Conservation (phyloP, 2,329 filamentous ascomycete genomes). For the Apiospora malaysiana region DNA sequence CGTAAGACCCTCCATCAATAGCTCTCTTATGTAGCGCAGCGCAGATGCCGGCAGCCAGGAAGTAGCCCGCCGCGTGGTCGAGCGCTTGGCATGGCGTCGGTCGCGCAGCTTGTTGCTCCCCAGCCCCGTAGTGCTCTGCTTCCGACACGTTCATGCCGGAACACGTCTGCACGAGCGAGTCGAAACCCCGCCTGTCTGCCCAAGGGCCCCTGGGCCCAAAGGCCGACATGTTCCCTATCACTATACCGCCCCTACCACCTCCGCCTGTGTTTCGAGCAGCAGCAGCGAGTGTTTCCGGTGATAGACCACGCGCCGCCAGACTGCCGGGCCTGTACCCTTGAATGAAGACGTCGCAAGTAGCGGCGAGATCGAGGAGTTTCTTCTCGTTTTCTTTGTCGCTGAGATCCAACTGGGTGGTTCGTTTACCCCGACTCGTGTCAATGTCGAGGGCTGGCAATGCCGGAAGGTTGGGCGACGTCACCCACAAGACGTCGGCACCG, state of each 20-base stretch:
- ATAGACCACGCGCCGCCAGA: constrained; percentile 47
- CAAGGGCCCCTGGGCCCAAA: constrained; percentile 52
- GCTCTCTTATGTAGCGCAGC: constrained; percentile 56
- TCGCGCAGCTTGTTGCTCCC: constrained; percentile 47
- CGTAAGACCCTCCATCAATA: constrained; percentile 46
- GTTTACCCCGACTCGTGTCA: constrained; percentile 44
- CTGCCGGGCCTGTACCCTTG: constrained; percentile 55
- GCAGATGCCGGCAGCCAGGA: constrained; percentile 58
- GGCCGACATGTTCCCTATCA: constrained; percentile 56
- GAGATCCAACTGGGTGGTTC: constrained; percentile 35
- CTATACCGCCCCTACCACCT: constrained; percentile 41
- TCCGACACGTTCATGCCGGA: constrained; percentile 62
- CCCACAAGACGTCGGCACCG: constrained; percentile 48
- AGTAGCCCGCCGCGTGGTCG: constrained; percentile 61
- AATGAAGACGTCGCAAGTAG: constrained; percentile 48
- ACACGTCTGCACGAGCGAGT: constrained; percentile 56
- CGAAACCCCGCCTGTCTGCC: constrained; percentile 53
- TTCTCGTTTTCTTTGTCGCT: constrained; percentile 28
- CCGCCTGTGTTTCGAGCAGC: constrained; percentile 44
- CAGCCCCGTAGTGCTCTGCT: constrained; percentile 48
- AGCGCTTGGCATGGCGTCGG: constrained; percentile 60
- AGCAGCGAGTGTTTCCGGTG: constrained; percentile 40
- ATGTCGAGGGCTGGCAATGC: constrained; percentile 43
- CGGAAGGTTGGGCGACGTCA: constrained; percentile 42
- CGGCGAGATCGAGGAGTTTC: constrained; percentile 39